Evolutionary conservation across 2,329 filamentous ascomycete genomes (phyloP).

Genomic region (Botrytis squamosa): DNA sequence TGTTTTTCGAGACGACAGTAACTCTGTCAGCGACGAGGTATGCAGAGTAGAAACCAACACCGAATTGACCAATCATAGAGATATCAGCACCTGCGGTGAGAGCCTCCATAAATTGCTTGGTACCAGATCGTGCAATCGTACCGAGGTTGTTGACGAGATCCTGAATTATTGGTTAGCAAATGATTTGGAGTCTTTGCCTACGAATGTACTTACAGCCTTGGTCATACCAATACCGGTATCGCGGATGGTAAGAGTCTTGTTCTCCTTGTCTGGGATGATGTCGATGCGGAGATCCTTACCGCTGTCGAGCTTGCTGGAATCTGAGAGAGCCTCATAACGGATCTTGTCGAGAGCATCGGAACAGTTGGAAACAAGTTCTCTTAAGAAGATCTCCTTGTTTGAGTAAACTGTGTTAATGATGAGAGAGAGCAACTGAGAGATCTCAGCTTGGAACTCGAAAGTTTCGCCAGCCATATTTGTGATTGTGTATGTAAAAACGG

Average conservation of each 20-base stretch:
- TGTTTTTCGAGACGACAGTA: conserved; percentile 96
- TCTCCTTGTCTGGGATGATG: conserved; percentile 96
- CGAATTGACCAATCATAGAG: conserved; percentile 99
- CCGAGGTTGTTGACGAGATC: conserved; percentile 99
- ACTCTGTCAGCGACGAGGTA: conserved; percentile 98
- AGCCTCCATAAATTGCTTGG: conserved; percentile 99
- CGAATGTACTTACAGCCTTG: conserved; percentile 78
- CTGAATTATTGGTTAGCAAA: conserved; percentile 49
- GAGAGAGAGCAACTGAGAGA: conserved; percentile 98
- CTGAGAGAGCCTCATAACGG: conserved; percentile 95
- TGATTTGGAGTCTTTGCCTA: conserved; percentile 15
- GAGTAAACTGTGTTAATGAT: conserved; percentile 99
- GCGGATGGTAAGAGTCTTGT: conserved; percentile 94
- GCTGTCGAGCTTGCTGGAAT: conserved; percentile 94
- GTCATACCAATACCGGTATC: conserved; percentile 99
- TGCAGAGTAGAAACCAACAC: conserved; percentile 99
- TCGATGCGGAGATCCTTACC: conserved; percentile 98
- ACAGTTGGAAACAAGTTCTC: conserved; percentile 97
- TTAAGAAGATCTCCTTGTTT: conserved; percentile 99
- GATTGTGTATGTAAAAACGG: conserved; percentile 34
- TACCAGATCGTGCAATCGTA: conserved; percentile 98
- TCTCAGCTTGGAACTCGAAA: conserved; percentile 99
- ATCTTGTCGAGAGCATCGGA: conserved; percentile 99
- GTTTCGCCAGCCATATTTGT: conserved; percentile 82
- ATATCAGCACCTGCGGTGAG: conserved; percentile 97